Evolutionary conservation across 352 stramenopile species (phyloP).

Genomic region (Phytophthora pluvialis): DNA sequence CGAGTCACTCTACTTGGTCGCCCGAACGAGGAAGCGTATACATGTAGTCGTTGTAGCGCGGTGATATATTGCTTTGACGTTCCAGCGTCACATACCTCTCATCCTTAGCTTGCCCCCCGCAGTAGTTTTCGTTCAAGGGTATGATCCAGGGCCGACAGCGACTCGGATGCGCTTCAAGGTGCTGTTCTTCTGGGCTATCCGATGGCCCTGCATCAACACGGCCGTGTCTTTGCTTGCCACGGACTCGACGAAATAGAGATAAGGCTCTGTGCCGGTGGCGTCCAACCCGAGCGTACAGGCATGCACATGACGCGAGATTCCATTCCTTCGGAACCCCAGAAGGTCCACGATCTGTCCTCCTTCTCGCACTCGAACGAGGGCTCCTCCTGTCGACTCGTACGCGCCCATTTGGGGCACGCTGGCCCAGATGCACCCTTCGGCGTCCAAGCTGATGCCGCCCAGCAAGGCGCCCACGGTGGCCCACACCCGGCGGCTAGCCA

Average conservation of each 20-base stretch:
- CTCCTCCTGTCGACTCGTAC: conserved; percentile 48
- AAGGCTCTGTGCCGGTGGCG: conserved; percentile 41
- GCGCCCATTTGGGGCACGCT: conserved; percentile 57
- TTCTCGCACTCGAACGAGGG: conserved; percentile 56
- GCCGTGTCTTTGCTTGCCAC: conserved; percentile 39
- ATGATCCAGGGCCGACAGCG: conserved; percentile 53
- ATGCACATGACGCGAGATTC: conserved; percentile 55
- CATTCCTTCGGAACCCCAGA: conserved; percentile 60
- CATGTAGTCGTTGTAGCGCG: no score
- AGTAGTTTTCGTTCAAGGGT: conserved; percentile 54
- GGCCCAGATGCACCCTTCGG: conserved; percentile 70
- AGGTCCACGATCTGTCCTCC: conserved; percentile 61
- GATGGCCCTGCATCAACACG: conserved; percentile 40
- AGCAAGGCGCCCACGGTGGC: conserved; percentile 50
- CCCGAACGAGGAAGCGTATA: no score
- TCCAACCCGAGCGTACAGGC: conserved; percentile 65
- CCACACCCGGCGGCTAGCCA: conserved; percentile 63
- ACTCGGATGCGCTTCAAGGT: conserved; percentile 54
- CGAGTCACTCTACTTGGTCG: no score
- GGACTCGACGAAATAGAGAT: conserved; percentile 63
- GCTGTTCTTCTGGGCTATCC: conserved; percentile 39
- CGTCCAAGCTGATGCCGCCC: conserved; percentile 68
- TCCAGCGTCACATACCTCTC: neutral
- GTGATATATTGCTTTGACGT: conserved; percentile 17
- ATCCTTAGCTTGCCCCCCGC: conserved; percentile 63